phyloP scores from a whole-genome alignment of 2,329 filamentous ascomycete species.

The Calonectria honghensis region DNA sequence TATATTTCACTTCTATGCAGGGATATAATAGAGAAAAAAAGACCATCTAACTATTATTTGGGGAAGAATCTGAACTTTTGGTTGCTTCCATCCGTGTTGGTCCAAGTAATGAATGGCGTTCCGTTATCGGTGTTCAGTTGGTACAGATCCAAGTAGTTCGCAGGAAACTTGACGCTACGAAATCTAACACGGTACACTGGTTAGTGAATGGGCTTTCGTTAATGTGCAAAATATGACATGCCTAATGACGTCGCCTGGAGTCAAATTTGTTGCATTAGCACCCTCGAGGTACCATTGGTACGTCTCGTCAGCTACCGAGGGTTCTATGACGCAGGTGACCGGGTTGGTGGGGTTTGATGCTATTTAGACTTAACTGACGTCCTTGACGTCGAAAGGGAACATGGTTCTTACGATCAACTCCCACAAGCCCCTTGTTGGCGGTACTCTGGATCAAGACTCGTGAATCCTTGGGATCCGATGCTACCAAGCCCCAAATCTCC shows the following conservation, averaged over 20 bases:
- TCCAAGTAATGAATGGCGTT: background rate
- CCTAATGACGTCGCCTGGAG: background rate
- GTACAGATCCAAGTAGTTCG: constrained; percentile 9
- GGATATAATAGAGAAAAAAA: background rate
- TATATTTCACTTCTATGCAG: background rate
- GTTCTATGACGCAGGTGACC: background rate
- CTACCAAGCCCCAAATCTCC: constrained; percentile 5
- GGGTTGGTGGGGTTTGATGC: background rate
- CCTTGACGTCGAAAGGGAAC: too few relatives aligned
- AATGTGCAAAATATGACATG: background rate
- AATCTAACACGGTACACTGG: background rate
- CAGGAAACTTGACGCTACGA: background rate
- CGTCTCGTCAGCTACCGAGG: background rate
- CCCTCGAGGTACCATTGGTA: constrained; percentile 23
- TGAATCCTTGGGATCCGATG: constrained; percentile 5
- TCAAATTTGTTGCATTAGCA: background rate
- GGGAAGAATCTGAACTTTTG: constrained; percentile 1
- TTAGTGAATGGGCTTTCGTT: background rate
- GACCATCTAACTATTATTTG: background rate
- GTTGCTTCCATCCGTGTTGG: constrained; percentile 10
- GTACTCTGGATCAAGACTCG: constrained; percentile 13
- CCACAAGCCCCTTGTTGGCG: background rate
- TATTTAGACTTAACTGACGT: background rate
- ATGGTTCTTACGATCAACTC: background rate
- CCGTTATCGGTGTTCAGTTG: constrained; percentile 1